phyloP scores from a whole-genome alignment of 768 basidiomycete species.

The Lactifluus piperatus region DNA sequence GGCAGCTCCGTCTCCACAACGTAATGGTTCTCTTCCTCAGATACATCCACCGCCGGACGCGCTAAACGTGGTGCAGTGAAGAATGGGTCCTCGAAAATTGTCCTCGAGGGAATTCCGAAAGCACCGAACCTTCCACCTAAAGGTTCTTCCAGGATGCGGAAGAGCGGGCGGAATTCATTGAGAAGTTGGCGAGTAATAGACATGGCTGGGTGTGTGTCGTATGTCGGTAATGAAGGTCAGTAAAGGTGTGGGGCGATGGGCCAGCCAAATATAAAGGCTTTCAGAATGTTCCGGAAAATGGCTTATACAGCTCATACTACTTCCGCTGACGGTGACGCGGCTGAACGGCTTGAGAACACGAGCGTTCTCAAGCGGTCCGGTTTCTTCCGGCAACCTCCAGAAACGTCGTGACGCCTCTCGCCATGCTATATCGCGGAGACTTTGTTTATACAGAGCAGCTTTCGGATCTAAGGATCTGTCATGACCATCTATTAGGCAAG shows the following conservation, averaged over 20 bases:
- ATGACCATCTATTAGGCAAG: conserved; percentile 48
- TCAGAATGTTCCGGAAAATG: conserved; percentile 1
- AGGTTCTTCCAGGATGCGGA: conserved; percentile 71
- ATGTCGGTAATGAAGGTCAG: not conserved
- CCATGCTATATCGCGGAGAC: conserved; percentile 38
- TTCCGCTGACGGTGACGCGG: no score
- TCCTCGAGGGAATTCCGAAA: conserved; percentile 27
- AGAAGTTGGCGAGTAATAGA: conserved; percentile 57
- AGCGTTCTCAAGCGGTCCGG: not conserved
- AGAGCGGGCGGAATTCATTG: conserved; percentile 65
- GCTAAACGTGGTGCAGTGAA: conserved; percentile 27
- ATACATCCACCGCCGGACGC: conserved; percentile 57
- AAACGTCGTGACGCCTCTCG: not conserved
- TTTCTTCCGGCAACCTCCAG: conserved; percentile 3
- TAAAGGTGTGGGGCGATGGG: not conserved
- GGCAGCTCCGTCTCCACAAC: conserved; percentile 71
- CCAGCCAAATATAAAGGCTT: not conserved
- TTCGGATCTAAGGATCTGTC: conserved; percentile 45
- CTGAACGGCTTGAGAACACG: not conserved
- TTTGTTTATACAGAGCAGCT: conserved; percentile 50
- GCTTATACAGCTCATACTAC: not conserved
- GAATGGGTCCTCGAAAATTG: conserved; percentile 45
- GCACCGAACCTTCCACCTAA: conserved; percentile 32
- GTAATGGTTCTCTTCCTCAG: conserved; percentile 56
- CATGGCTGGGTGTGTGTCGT: conserved; percentile 32